Base-by-base conservation (phyloP, 2,329 filamentous ascomycete genomes). In the Helotiales sp. region DNA sequence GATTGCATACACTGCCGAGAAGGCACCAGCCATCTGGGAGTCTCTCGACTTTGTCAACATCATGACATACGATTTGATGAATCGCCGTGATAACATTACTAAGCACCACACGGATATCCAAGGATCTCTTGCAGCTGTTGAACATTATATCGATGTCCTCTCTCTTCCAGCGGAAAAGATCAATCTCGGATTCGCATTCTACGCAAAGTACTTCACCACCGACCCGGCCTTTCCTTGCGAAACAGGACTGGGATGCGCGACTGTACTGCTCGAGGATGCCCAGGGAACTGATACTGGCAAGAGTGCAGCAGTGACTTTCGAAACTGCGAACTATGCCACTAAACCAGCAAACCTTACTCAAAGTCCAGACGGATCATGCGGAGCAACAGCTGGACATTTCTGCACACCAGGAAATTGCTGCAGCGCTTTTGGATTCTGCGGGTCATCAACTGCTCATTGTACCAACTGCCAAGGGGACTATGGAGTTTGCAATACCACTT, bases 21-120 rank as follows among this genome's bases (percentile, higher is more conserved):
- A 85, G 22, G 80, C 89, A 0, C 86, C 88, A 0, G 78, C 82
- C 64, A 90, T 93, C 73, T 84, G 82, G 74, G 74, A 80, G 4
- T 80, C 82, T 1, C 83, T 92, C 13, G 89, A 93, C 74, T 89
- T 89, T 71, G 81, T 92, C 75, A 93, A 92, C 72, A 80, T 89
- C 47, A 88, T 92, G 90, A 84, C 86, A 1, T 92, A 92, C 75
- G 90, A 92, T 73, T 78, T 91, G 65, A 87, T 90, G 82, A 91
- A 91, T 80, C 85, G 90, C 32, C 87, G 91, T 24, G 87, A 92
- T 78, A 87, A 78, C 49, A 76, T 80, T 11, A 91, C 90, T 3
- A 82, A 79, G 28, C 90, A 93, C 77, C 89, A 91, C 75, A 88
- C 84, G 54, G 86, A 86, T 22, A 80, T 92, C 7, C 74, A 80